Evolutionary conservation across 257 asterid species (phyloP).

Genomic region (Coffea canephora): DNA sequence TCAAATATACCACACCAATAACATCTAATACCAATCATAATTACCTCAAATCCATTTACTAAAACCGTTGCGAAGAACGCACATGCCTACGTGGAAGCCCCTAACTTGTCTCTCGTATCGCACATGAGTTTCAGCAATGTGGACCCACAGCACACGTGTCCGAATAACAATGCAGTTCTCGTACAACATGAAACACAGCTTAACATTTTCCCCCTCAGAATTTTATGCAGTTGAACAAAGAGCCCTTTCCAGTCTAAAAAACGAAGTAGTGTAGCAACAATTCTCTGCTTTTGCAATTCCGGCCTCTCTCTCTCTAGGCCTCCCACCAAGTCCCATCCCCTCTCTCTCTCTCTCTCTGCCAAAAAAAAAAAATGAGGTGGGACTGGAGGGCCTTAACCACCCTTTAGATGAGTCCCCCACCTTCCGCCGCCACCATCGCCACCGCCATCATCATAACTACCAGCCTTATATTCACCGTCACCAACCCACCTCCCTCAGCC

Average conservation of each 20-base stretch:
- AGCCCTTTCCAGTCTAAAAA: no score
- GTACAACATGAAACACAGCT: not conserved
- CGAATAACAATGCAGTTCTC: not conserved
- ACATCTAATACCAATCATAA: no score
- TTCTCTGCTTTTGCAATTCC: not conserved
- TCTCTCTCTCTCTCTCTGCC: slow-evolving; percentile 11
- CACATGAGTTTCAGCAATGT: slow-evolving; percentile 8
- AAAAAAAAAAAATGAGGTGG: slow-evolving; percentile 34
- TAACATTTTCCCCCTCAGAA: not conserved
- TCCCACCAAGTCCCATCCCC: not conserved
- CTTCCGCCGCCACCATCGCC: slow-evolving; percentile 29
- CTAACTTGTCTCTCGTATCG: slow-evolving; percentile 1
- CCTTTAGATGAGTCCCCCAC: slow-evolving; percentile 49
- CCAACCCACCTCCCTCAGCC: slow-evolving; percentile 28
- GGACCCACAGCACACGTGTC: slow-evolving; percentile 17
- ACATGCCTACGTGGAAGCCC: slow-evolving; percentile 11
- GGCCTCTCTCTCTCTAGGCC: not conserved
- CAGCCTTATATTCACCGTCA: slow-evolving; percentile 17
- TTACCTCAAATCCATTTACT: no score
- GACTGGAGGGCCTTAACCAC: slow-evolving; percentile 15
- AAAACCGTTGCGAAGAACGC: not conserved
- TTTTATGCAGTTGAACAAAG: not conserved
- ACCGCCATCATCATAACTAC: slow-evolving; percentile 19
- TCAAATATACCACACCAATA: no score
- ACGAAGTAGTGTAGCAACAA: no score